Conservation (phyloP, 495 filamentous ascomycete genomes). For the Neurospora sp. region DNA sequence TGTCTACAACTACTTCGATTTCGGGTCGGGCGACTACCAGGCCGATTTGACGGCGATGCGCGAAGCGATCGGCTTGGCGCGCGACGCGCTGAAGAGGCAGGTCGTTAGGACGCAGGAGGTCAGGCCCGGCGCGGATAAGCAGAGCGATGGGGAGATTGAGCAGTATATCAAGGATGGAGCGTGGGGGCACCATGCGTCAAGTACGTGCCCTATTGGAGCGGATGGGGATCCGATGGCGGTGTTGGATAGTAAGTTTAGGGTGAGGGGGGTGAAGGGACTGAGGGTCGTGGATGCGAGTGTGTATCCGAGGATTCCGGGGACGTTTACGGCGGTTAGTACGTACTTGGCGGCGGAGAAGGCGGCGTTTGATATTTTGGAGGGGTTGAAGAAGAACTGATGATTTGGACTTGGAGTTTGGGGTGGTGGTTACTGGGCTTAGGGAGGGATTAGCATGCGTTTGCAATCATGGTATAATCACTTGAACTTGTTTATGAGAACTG, state of each 20-base stretch:
- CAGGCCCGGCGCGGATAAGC: conserved; percentile 36
- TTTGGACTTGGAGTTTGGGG: background rate
- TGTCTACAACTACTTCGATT: conserved; percentile 46
- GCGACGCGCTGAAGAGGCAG: conserved; percentile 29
- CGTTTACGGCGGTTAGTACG: conserved; percentile 42
- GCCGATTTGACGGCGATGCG: conserved; percentile 38
- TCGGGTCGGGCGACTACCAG: conserved; percentile 8
- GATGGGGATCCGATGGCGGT: conserved; percentile 48
- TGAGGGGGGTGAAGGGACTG: conserved; percentile 45
- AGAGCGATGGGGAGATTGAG: conserved; percentile 30
- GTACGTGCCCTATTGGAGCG: conserved; percentile 45
- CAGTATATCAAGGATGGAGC: conserved; percentile 40
- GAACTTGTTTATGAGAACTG: background rate
- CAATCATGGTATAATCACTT: background rate
- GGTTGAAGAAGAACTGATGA: background rate
- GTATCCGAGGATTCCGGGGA: conserved; percentile 48
- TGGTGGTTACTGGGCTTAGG: background rate
- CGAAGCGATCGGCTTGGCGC: conserved; percentile 36
- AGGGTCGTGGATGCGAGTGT: conserved; percentile 52
- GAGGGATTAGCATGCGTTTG: background rate
- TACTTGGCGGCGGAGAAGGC: conserved; percentile 56
- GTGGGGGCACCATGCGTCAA: conserved; percentile 50
- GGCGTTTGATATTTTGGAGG: conserved; percentile 20
- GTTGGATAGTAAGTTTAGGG: conserved; percentile 47
- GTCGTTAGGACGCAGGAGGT: conserved; percentile 34